Evolutionary conservation across 208 protist genomes (phyloP).

Genomic region (Leishmania martiniquensis): DNA sequence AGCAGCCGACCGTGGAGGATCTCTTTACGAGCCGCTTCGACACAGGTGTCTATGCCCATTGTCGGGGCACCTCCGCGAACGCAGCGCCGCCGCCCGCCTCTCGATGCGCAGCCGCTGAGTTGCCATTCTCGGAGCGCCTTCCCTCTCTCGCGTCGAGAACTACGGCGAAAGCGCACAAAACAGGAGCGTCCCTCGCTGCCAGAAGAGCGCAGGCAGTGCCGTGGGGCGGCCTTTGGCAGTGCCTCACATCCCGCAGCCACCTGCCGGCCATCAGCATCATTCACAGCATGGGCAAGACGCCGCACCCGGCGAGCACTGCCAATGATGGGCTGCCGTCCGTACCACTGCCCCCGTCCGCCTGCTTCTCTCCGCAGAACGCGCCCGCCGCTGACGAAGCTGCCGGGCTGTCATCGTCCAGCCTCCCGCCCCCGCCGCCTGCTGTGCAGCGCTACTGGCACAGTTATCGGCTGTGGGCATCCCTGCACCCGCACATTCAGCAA

Average conservation of each 20-base stretch:
- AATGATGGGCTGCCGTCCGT: not conserved
- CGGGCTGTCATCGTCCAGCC: not conserved
- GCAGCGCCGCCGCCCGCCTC: not conserved
- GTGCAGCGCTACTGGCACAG: conserved; percentile 30
- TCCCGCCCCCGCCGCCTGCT: conserved; percentile 1
- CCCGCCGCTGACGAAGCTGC: not conserved
- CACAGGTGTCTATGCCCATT: not conserved
- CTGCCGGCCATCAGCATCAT: not conserved
- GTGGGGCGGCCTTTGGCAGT: conserved; percentile 14
- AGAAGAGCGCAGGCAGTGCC: not conserved
- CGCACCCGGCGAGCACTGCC: not conserved
- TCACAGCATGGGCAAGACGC: not conserved
- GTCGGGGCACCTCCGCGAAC: not conserved
- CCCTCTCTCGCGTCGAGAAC: not conserved
- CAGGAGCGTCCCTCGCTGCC: not conserved
- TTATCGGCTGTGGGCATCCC: conserved; percentile 20
- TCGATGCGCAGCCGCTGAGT: not conserved
- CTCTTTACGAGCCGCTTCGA: not conserved
- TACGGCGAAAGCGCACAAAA: not conserved
- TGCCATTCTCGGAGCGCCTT: not conserved
- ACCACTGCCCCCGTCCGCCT: not conserved
- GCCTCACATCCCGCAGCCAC: not conserved
- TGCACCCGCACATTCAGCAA: conserved; percentile 11
- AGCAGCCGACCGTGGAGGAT: not conserved
- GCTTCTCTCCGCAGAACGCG: not conserved